Base-by-base conservation (phyloP, 192 early-diverging fungal genomes). In the Mortierella hygrophila region DNA sequence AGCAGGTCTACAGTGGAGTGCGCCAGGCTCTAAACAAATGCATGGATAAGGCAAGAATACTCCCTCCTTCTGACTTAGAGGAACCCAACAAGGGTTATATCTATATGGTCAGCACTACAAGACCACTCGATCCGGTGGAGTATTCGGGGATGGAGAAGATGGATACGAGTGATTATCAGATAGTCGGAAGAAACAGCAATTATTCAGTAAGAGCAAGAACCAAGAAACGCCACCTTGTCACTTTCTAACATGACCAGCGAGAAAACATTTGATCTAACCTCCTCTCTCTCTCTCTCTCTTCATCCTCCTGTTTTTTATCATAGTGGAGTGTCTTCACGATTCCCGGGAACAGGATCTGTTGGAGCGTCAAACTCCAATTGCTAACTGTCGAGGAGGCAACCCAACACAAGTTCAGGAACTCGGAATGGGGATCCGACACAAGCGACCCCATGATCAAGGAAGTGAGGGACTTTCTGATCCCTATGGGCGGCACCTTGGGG, bases 1-100 rank as follows among this genome's bases (percentile, higher is more conserved):
- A 83, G 35, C 75, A 81, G 74, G 88, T 82, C 23, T 84, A 88
- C 55, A 55, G 83, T 35, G 35, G 35, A 35, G 63, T 81, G 13
- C 79, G 79, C 1, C 46, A 70, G 79, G n/a, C 21, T 46, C 11
- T 80, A 29, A 69, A 77, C 63, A 77, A 35, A 49, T 42, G 46
- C 6, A n/a, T 80, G 7, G 70, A 41, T 6, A 26, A 71, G 21
- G 57, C 55, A 35, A 23, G 37, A 2, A 21, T 20, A 13, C 38
- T 65, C 1, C 74, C 55, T 15, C 21, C 55, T 2, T 75, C 74
- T 0, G 74, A 75, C n/a, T 11, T 16, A 38, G 57, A 75, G 5
- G 37, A 38, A 11, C 32, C 65, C 54, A 63, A n/a, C 23, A 29
- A 60, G 13, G 57, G 74, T 3, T 52, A 63, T 3, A 37, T 75